These are phyloP conservation scores for Botryotinia calthae DNA, from an alignment of 2,329 filamentous ascomycete species.

Conservation along the genomic window DNA sequence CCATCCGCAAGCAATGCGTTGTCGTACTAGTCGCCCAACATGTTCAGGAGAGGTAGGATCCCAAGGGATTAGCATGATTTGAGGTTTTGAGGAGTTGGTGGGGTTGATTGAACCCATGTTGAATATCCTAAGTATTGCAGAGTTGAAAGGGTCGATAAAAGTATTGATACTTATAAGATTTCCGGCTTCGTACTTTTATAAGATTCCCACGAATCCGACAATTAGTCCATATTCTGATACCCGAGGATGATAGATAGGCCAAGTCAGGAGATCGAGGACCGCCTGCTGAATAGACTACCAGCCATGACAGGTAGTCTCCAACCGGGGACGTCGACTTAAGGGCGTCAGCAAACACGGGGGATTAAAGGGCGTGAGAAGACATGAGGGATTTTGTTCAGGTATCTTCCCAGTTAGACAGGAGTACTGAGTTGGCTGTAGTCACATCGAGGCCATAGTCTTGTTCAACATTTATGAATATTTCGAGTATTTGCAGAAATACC, in stretches of 20 bases:
- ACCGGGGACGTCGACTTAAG: neutral
- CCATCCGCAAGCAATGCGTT: slow-evolving; percentile 49
- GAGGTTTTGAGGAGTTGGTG: slow-evolving; percentile 19
- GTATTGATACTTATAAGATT: slow-evolving; percentile 5
- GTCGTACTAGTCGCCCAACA: slow-evolving; percentile 43
- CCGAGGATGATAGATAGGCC: neutral
- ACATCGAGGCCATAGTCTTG: neutral
- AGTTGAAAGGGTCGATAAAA: neutral
- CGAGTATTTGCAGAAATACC: too few species aligned
- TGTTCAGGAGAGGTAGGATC: slow-evolving; percentile 44
- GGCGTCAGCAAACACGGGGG: slow-evolving; percentile 3
- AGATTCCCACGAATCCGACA: neutral
- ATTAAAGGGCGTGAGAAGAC: slow-evolving; percentile 6
- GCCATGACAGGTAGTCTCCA: neutral
- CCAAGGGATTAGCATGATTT: slow-evolving; percentile 45
- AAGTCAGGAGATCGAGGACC: neutral
- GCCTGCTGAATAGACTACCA: neutral
- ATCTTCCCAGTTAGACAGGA: neutral
- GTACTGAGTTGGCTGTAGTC: neutral
- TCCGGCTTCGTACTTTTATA: neutral
- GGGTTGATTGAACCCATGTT: neutral
- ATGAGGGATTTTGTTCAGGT: neutral
- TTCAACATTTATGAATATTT: neutral
- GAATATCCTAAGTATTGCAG: neutral
- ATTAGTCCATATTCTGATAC: neutral